These are phyloP conservation scores for Didymella keratinophila DNA, from an alignment of 2,329 filamentous ascomycete genomes.

Conservation along the genomic window DNA sequence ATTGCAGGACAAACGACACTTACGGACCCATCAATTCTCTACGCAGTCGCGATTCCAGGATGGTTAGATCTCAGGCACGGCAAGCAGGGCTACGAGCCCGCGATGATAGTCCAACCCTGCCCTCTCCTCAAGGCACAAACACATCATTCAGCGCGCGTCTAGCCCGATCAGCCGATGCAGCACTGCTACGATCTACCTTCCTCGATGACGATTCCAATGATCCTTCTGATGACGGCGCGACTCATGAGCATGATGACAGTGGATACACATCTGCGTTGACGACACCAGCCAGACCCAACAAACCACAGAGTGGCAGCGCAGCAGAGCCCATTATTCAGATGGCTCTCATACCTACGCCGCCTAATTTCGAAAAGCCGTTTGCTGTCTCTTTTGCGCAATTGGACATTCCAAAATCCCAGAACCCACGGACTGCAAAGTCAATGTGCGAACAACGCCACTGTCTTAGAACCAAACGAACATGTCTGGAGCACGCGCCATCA, in stretches of 20 bases:
- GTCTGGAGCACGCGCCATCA: conserved; percentile 9
- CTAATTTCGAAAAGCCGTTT: not conserved
- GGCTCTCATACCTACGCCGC: not conserved
- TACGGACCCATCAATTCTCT: not conserved
- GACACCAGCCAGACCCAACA: not conserved
- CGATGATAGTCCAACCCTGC: conserved; percentile 1
- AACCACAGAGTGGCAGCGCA: too few relatives aligned
- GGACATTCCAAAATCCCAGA: not conserved
- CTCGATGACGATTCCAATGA: not conserved
- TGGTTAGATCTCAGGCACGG: not conserved
- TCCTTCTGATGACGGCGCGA: not conserved
- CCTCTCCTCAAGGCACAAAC: too few relatives aligned
- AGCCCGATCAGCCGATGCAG: not conserved
- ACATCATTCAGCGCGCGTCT: conserved; percentile 4
- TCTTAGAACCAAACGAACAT: conserved; percentile 12
- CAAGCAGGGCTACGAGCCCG: not conserved
- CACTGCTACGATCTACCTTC: not conserved
- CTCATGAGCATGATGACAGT: not conserved
- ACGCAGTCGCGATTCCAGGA: not conserved
- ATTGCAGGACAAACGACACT: not conserved
- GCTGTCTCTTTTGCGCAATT: not conserved
- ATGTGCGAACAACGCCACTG: conserved; percentile 13
- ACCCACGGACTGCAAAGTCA: not conserved
- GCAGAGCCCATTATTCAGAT: not conserved
- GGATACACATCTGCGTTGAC: not conserved